Evolutionary conservation across 2,329 filamentous ascomycete genomes (phyloP).

Genomic region (Bimuria novae-zelandiae): DNA sequence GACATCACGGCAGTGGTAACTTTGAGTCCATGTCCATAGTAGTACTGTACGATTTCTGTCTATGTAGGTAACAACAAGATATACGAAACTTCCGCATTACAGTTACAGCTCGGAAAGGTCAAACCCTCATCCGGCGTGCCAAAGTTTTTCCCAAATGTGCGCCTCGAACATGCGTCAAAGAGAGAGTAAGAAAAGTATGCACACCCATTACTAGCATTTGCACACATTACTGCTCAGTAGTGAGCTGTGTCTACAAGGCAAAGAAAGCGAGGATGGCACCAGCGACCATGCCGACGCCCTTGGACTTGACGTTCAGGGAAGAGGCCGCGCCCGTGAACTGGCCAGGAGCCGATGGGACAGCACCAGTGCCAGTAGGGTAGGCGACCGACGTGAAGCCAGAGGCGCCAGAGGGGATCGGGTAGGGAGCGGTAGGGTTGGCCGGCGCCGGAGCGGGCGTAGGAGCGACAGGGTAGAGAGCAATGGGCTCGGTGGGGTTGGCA

Average conservation of each 20-base stretch:
- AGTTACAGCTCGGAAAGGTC: not conserved
- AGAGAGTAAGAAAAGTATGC: conserved; percentile 1
- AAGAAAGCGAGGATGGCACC: conserved; percentile 40
- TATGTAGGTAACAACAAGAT: conserved; percentile 4
- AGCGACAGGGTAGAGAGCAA: conserved; percentile 45
- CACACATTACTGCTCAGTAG: not conserved
- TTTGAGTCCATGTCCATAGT: too few relatives aligned
- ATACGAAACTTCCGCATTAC: conserved; percentile 6
- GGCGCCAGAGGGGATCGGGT: conserved; percentile 23
- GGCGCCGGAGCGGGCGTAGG: conserved; percentile 37
- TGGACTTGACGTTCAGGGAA: conserved; percentile 25
- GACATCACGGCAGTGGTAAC: too few relatives aligned
- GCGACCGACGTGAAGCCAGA: conserved; percentile 27
- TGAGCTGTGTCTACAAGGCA: conserved; percentile 32
- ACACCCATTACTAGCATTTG: conserved; percentile 2
- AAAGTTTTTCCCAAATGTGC: not conserved
- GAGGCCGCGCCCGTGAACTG: conserved; percentile 44
- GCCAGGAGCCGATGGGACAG: conserved; percentile 21
- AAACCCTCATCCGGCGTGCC: not conserved
- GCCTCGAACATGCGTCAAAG: conserved; percentile 1
- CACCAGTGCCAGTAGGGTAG: conserved; percentile 31
- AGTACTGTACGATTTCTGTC: conserved; percentile 3
- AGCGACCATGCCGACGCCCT: conserved; percentile 28
- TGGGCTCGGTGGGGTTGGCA: conserved; percentile 33
- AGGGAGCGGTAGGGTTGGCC: conserved; percentile 34